Conservation (phyloP, 1,284 basidiomycete genomes). For the Phenoliferia sp. region DNA sequence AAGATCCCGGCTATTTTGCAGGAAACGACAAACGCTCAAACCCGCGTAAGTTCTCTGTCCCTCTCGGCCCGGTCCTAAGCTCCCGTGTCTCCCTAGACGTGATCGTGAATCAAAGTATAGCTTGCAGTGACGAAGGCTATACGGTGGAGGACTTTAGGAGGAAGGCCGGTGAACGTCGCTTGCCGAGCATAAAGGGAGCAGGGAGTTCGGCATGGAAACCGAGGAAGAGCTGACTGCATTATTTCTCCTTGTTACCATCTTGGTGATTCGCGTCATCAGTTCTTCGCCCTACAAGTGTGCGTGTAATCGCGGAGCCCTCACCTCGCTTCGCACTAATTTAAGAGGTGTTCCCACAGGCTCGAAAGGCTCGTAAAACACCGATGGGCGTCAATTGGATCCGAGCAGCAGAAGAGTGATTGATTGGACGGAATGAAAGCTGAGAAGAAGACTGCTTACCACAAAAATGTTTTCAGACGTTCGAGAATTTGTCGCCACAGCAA, state of each 20-base stretch:
- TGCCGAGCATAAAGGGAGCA: not conserved
- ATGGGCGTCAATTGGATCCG: not conserved
- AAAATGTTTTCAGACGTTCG: not conserved
- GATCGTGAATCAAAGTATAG: too few species aligned
- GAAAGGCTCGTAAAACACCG: not conserved
- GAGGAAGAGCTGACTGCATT: not conserved
- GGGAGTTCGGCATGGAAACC: not conserved
- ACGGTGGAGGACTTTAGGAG: too few species aligned
- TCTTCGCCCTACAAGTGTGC: not conserved
- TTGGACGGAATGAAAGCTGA: too few species aligned
- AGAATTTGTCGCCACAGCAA: not conserved
- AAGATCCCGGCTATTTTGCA: not conserved
- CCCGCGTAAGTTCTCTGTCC: not conserved
- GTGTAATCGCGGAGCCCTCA: too few species aligned
- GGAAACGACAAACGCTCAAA: not conserved
- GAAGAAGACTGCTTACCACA: too few species aligned
- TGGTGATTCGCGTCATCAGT: not conserved
- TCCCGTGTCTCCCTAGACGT: not conserved
- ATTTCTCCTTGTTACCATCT: not conserved
- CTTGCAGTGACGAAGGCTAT: too few species aligned
- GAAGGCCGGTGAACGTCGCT: not conserved
- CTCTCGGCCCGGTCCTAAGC: not conserved
- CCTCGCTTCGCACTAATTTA: not conserved
- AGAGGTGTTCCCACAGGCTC: not conserved
- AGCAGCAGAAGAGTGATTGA: not conserved